Conservation (phyloP, 2,329 filamentous ascomycete genomes). For the Ascochyta lentis region DNA sequence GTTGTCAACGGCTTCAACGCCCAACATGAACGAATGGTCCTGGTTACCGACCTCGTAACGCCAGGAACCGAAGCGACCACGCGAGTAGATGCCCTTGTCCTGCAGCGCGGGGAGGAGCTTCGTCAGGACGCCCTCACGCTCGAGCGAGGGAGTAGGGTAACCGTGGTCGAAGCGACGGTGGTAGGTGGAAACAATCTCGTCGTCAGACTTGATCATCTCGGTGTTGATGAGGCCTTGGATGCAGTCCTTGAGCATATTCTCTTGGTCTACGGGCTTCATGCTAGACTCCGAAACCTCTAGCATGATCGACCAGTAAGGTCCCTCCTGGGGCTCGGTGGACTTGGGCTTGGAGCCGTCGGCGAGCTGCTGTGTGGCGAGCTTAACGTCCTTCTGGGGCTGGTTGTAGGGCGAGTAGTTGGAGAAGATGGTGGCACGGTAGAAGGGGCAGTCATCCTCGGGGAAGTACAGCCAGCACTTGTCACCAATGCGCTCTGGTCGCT, state of each 20-base stretch:
- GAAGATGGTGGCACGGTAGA: slow-evolving; percentile 99
- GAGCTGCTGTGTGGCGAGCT: slow-evolving; percentile 85
- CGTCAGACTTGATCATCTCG: slow-evolving; percentile 86
- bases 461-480: slow-evolving; percentile 99
- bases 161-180: slow-evolving; percentile 98
- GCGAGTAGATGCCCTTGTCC: slow-evolving; percentile 89
- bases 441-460: slow-evolving; percentile 97
- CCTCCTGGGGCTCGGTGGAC: slow-evolving; percentile 76
- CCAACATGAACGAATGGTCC: slow-evolving; percentile 97
- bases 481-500: slow-evolving; percentile 91
- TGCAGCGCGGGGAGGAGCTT: slow-evolving; percentile 92
- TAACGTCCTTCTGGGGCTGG: slow-evolving; percentile 81
- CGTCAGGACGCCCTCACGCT: slow-evolving; percentile 93
- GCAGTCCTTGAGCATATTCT: slow-evolving; percentile 84
- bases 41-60: slow-evolving; percentile 97
- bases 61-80: slow-evolving; percentile 98
- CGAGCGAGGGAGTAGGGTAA: slow-evolving; percentile 92
- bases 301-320: slow-evolving; percentile 99
- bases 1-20: slow-evolving; percentile 90
- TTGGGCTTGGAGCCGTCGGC: slow-evolving; percentile 83
- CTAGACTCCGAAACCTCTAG: slow-evolving; percentile 94
- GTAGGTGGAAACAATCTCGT: slow-evolving; percentile 98
- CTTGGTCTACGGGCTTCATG: slow-evolving; percentile 91
- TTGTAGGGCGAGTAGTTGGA: slow-evolving; percentile 99
- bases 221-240: slow-evolving; percentile 98